Conservation (phyloP, 2,329 filamentous ascomycete genomes). For the Epichloe hybrida region DNA sequence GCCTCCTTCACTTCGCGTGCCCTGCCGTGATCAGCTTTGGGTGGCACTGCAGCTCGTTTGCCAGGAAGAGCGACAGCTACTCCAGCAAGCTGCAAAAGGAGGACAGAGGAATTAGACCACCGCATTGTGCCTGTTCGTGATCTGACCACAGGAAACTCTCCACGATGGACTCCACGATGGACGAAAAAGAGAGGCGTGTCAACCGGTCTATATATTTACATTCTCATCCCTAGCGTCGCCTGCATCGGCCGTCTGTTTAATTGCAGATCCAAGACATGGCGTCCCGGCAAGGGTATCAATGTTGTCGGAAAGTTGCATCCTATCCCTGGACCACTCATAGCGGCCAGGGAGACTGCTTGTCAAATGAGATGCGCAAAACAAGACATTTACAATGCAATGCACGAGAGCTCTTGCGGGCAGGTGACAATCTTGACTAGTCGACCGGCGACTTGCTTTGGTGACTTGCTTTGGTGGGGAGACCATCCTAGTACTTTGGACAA, state of each 20-base stretch:
- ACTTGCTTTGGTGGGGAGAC: neutral
- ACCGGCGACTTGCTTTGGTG: neutral
- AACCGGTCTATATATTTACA: neutral
- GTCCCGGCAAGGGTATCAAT: neutral
- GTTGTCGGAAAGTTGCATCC: neutral
- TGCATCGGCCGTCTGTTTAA: neutral
- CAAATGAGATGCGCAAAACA: neutral
- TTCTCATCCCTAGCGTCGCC: neutral
- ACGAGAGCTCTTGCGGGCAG: conserved; percentile 3
- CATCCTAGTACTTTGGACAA: neutral
- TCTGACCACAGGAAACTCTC: neutral
- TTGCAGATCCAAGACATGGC: conserved; percentile 5
- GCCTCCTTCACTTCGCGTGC: conserved; percentile 52
- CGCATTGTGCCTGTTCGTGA: conserved; percentile 5
- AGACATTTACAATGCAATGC: neutral
- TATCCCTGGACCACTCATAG: neutral
- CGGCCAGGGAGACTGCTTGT: neutral
- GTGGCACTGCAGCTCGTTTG: conserved; percentile 2
- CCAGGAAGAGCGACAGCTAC: conserved; percentile 3
- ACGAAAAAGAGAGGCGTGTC: neutral
- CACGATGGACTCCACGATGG: no score
- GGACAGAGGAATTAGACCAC: conserved; percentile 2
- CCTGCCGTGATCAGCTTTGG: conserved; percentile 24
- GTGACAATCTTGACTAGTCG: conserved; percentile 2
- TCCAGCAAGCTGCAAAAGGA: conserved; percentile 6